These are phyloP conservation scores for Trichophyton equinum DNA, from an alignment of 2,329 filamentous ascomycete species.

Conservation along the genomic window DNA sequence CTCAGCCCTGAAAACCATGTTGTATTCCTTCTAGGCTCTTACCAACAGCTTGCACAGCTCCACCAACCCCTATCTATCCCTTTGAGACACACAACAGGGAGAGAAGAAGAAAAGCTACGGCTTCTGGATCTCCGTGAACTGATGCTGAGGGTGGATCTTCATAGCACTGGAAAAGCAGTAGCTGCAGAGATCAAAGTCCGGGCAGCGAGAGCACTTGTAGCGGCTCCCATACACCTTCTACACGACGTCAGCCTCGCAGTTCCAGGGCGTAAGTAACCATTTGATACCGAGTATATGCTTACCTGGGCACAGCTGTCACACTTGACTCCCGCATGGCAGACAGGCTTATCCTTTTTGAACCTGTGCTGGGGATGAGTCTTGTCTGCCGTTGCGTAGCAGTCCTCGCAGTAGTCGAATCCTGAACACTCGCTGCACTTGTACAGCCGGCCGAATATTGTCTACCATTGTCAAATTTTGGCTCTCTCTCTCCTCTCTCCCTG, in stretches of 20 bases:
- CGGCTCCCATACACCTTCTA: slow-evolving; percentile 6
- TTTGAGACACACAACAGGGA: no score
- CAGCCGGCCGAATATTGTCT: slow-evolving; percentile 5
- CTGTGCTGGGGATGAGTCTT: not conserved
- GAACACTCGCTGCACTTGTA: slow-evolving; percentile 5
- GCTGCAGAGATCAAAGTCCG: slow-evolving; percentile 4
- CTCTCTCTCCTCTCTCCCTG: not conserved
- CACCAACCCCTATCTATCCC: no score
- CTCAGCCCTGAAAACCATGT: no score
- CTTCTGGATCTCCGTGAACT: slow-evolving; percentile 3
- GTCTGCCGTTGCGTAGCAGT: not conserved
- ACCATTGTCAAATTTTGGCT: not conserved
- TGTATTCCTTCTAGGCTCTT: no score
- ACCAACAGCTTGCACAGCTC: no score
- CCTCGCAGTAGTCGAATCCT: slow-evolving; percentile 5
- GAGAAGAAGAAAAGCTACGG: not conserved
- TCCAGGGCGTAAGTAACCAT: not conserved
- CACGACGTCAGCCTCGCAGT: not conserved
- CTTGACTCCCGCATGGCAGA: not conserved
- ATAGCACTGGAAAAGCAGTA: not conserved
- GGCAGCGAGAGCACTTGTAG: slow-evolving; percentile 4
- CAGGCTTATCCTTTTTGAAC: not conserved
- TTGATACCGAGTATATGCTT: not conserved
- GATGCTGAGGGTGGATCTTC: slow-evolving; percentile 2
- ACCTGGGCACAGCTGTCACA: slow-evolving; percentile 2